Evolutionary conservation across 768 basidiomycete species (phyloP), one percentile per base, ranked within the genome.

Genomic region (Mycena leptocephala): DNA sequence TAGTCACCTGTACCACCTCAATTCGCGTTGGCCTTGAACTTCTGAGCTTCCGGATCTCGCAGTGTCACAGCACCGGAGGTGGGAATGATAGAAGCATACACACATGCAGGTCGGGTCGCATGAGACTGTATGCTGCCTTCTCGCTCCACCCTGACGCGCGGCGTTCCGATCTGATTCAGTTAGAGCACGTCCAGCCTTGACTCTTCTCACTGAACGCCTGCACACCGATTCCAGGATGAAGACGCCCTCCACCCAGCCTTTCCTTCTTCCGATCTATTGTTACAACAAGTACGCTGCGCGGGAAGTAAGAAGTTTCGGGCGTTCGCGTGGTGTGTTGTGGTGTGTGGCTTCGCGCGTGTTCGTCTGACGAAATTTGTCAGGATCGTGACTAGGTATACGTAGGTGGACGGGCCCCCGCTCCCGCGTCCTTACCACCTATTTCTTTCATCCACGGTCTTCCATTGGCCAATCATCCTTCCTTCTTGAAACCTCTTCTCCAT

Each of bases 381-480:
- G 30, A 69, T 58, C 39, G 53, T 68, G 66, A 69, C 67, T 69
- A 41, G 16, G 66, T 67, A 67, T 67, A 68, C 66, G 66, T 68
- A 56, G 68, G 68, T 14, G 56, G 68, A 26, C 68, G 68, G 68
- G 56, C 68, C 68, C 53, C 65, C 65, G 56, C 32, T 59, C 56
- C 56, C 28, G n/a, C 48, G 67, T 69, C 67, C 66, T 56, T 37
- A 41, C 37, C 51, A 56, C 67, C 37, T 43, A 56, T 69, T 55
- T 51, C 13, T 69, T 59, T 69, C 68, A 70, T 70, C 28, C 41
- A 59, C 32, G 56, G 68, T 70, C 68, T 59, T 70, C 58, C 41
- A 70, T 70, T 59, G 20, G 55, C 46, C 68, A 70, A 59, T 70
- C 68, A 56, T 56, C 56, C 68, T 70, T 59, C 68, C 68, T 70